A percentile compares a stretch with the other conserved stretches of the same genome.
These are phyloP conservation scores for Calocybe indica DNA, from an alignment of 768 basidiomycete species.

Conservation along the genomic window DNA sequence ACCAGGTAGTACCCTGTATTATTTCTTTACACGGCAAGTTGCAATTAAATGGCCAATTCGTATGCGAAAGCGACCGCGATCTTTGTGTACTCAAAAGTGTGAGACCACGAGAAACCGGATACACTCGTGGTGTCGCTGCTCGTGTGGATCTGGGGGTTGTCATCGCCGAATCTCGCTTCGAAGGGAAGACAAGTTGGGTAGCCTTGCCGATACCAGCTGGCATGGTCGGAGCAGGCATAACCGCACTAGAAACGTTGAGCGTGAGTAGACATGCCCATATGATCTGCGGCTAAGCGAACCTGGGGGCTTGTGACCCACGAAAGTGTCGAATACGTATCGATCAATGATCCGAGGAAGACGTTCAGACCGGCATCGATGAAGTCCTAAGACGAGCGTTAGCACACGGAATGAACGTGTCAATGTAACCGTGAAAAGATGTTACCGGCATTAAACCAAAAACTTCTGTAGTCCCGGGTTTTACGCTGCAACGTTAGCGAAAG, in stretches of 20 bases:
- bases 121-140: slow-evolving; percentile 26
- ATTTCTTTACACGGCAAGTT: background rate
- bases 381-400: slow-evolving; percentile 32
- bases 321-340: slow-evolving; percentile 36
- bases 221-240: slow-evolving; percentile 26
- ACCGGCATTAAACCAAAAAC: slow-evolving; percentile 29
- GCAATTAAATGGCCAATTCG: slow-evolving; percentile 29
- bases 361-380: slow-evolving; percentile 28
- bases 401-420: background rate
- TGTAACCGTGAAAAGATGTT: background rate
- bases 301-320: slow-evolving; percentile 33
- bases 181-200: slow-evolving; percentile 38
- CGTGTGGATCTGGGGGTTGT: slow-evolving; percentile 18
- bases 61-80: slow-evolving; percentile 50
- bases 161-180: slow-evolving; percentile 18
- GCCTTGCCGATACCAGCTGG: slow-evolving; percentile 33
- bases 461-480: slow-evolving; percentile 35
- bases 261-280: background rate
- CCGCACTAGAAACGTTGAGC: slow-evolving; percentile 14
- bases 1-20: too few species aligned
- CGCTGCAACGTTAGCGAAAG: too few species aligned
- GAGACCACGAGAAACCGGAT: slow-evolving; percentile 33
- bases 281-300: slow-evolving; percentile 19
- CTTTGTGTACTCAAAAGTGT: slow-evolving; percentile 54
- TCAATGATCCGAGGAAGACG: slow-evolving; percentile 33